Percentiles rank a stretch among this genome's conserved stretches.
phyloP scores from a whole-genome alignment of 2,329 filamentous ascomycete species.

The Sclerotinia nivalis region DNA sequence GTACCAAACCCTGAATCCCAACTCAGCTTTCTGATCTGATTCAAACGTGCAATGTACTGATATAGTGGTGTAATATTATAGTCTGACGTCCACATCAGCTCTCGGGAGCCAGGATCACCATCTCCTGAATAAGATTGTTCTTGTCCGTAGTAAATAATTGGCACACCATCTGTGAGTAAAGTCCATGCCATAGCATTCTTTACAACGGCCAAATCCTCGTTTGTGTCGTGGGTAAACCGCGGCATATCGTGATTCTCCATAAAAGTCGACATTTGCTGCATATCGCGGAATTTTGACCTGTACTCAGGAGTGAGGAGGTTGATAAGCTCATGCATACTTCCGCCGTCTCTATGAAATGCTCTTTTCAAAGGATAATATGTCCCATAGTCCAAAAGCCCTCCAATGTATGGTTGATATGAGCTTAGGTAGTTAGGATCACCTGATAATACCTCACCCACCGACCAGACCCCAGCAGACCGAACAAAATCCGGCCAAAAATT shows the following conservation, averaged over 20 bases:
- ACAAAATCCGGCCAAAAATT: constrained; percentile 58
- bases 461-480: constrained; percentile 55
- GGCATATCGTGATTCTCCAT: constrained; percentile 48
- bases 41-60: constrained; percentile 26
- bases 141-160: constrained; percentile 54
- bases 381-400: constrained; percentile 60
- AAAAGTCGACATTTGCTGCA: constrained; percentile 45
- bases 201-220: constrained; percentile 37
- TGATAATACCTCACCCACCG: constrained; percentile 60
- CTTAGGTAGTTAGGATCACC: constrained; percentile 42
- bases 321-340: constrained; percentile 39
- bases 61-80: constrained; percentile 42
- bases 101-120: constrained; percentile 45
- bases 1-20: constrained; percentile 28
- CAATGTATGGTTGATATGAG: constrained; percentile 52
- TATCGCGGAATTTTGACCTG: constrained; percentile 46
- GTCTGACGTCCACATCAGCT: constrained; percentile 46
- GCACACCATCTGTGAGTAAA: constrained; percentile 52
- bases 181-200: constrained; percentile 51
- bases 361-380: constrained; percentile 40
- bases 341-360: constrained; percentile 22
- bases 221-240: constrained; percentile 42
- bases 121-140: constrained; percentile 51
- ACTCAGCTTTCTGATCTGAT: constrained; percentile 25
- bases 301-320: constrained; percentile 41